phyloP scores from a whole-genome alignment of 345 rosid genomes.

The Sisymbrium altissimum region DNA sequence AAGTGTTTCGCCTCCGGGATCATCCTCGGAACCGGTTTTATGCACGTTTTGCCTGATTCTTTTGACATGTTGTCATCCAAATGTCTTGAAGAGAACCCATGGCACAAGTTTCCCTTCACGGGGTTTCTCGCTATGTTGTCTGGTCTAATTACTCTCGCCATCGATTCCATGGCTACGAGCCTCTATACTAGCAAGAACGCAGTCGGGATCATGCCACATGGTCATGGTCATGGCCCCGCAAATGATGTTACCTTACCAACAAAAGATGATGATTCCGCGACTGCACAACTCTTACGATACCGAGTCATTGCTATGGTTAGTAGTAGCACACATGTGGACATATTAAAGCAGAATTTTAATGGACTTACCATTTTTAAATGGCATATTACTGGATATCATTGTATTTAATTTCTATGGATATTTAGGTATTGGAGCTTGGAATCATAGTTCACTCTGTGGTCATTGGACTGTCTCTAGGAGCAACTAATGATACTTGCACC shows the following conservation, averaged over 20 bases:
- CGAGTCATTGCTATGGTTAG: constrained; percentile 71
- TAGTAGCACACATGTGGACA: background rate
- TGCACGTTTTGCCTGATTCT: constrained; percentile 89
- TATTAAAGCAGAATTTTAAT: background rate
- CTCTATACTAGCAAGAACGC: constrained; percentile 38
- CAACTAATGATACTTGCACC: constrained; percentile 64
- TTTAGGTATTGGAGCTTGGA: constrained; percentile 67
- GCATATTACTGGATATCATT: background rate
- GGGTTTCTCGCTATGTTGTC: constrained; percentile 84
- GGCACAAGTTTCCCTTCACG: constrained; percentile 82
- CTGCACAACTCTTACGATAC: constrained; percentile 46
- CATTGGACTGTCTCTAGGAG: constrained; percentile 68
- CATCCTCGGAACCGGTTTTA: constrained; percentile 78
- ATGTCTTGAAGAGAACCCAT: constrained; percentile 63
- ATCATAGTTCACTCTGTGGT: constrained; percentile 73
- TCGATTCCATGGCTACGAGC: constrained; percentile 67
- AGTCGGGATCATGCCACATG: constrained; percentile 25
- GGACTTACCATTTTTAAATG: background rate
- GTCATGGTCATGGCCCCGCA: constrained; percentile 31
- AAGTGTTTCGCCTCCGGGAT: constrained; percentile 75
- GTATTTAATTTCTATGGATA: background rate
- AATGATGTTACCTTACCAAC: constrained; percentile 18
- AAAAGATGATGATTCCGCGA: constrained; percentile 17
- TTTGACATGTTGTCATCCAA: constrained; percentile 59
- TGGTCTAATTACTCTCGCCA: constrained; percentile 51